Conservation (phyloP, 2,329 filamentous ascomycete species). For the Penicillium janthinellum region DNA sequence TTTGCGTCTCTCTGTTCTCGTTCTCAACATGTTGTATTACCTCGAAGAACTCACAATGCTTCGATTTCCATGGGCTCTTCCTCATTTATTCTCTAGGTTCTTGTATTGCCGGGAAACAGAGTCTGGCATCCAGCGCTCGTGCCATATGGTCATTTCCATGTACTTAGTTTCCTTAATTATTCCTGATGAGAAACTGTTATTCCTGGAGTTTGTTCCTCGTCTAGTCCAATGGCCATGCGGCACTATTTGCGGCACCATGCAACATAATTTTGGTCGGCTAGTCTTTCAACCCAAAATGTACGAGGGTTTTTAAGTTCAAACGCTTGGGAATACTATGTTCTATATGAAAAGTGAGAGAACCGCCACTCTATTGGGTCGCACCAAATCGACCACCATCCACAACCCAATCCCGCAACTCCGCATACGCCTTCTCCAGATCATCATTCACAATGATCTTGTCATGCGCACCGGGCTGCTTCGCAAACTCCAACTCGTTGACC, state of each 20-base stretch:
- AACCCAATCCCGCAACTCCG: conserved; percentile 56
- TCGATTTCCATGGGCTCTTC: conserved; percentile 17
- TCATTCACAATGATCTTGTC: conserved; percentile 69
- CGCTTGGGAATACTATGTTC: background rate
- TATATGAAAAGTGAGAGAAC: background rate
- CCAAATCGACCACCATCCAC: conserved; percentile 45
- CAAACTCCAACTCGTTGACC: conserved; percentile 71
- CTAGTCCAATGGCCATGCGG: background rate
- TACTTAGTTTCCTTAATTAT: conserved; percentile 41
- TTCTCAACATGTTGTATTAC: conserved; percentile 22
- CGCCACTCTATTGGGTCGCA: conserved; percentile 20
- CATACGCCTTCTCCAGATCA: conserved; percentile 60
- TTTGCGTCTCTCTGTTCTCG: conserved; percentile 27
- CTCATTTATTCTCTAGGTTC: conserved; percentile 31
- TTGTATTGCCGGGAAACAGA: conserved; percentile 32
- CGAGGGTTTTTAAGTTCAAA: background rate
- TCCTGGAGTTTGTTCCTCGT: conserved; percentile 10
- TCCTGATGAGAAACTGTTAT: conserved; percentile 30
- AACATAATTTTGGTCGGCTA: background rate
- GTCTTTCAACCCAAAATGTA: background rate
- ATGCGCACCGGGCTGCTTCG: conserved; percentile 66
- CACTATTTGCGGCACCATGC: background rate
- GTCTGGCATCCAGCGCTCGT: conserved; percentile 32
- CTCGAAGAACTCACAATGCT: conserved; percentile 20
- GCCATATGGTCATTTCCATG: conserved; percentile 34